Evolutionary conservation across 176 grass and related monocot genomes (phyloP).

Genomic region (Leersia perrieri): DNA sequence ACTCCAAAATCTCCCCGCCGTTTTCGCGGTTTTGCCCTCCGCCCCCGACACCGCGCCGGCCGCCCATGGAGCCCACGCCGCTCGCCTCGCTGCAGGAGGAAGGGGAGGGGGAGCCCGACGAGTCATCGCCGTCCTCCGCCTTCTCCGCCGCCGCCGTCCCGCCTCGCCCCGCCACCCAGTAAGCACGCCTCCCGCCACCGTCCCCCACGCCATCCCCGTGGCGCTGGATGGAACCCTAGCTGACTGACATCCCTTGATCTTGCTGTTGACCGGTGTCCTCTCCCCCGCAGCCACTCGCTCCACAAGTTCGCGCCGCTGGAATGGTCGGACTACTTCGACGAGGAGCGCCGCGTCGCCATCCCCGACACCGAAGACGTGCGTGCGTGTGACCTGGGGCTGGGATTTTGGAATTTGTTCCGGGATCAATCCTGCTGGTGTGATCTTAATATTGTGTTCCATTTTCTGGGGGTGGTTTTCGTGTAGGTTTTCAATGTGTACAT

Average conservation of each 20-base stretch:
- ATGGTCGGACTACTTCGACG: slow-evolving; percentile 88
- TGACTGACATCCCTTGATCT: not conserved
- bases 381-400: slow-evolving; percentile 21
- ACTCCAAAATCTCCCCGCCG: too few relatives aligned
- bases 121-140: slow-evolving; percentile 33
- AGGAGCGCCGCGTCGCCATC: slow-evolving; percentile 72
- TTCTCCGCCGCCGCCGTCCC: slow-evolving; percentile 60
- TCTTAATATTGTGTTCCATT: slow-evolving; percentile 13
- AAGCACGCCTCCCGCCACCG: not conserved
- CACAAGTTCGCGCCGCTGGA: slow-evolving; percentile 80
- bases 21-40: not conserved
- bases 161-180: slow-evolving; percentile 89
- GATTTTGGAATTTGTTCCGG: not conserved
- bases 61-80: slow-evolving; percentile 58
- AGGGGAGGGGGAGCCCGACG: slow-evolving; percentile 20
- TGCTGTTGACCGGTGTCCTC: not conserved
- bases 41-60: not conserved
- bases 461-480: not conserved
- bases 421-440: not conserved
- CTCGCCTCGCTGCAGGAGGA: slow-evolving; percentile 71
- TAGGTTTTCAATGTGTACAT: slow-evolving; percentile 86
- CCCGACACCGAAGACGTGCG: slow-evolving; percentile 72
- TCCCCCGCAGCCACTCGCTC: slow-evolving; percentile 59
- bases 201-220: not conserved
- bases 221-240: not conserved